Evolutionary conservation across 2,329 filamentous ascomycete species (phyloP), one percentile per base, ranked within the genome.

Genomic region (Aspergillus sp.): DNA sequence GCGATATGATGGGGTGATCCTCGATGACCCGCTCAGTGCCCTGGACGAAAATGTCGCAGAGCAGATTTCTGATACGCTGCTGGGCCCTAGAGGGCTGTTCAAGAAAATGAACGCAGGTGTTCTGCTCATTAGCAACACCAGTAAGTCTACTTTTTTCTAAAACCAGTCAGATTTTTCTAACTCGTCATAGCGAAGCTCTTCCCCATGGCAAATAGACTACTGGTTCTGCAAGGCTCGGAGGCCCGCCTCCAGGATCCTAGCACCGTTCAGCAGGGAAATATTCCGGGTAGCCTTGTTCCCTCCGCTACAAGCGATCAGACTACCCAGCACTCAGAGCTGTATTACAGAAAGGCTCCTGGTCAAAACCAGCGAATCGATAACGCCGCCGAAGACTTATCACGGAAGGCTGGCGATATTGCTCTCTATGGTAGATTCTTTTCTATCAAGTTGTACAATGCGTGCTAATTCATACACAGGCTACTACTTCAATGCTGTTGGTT

Each of bases 11-110:
- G 19, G 49, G 5, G 5, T 59, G 0, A 9, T 59, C 2, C 50
- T 59, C 3, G 57, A 59, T 25, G 57, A 59, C 32, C 28, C 23
- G 4, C 39, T 59, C 13, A 36, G 57, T 21, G 57, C 39, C 5
- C 32, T 59, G 1, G 57, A 59, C 4, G 6, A 23, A 1, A 15
- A 9, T 13, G 41, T 47, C 8, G 28, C 28, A 23, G 52, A 39
- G 4, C 5, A 12, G 13, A 50, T 59, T 1, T 7, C 39, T 0
- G 10, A 55, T 9, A 47, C 13, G 2, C 28, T 59, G 5, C 38
- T 59, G 2, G 50, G 57, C 1, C 15, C 28, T 0, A 5, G 13
- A 2, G 50, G 57, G 0, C n/a, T 59, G 10, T 30, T 59, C 12
- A 36, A 32, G 10, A 21, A 5, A 1, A n/a, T 13, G 3, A 15